Conservation (phyloP, 2,329 filamentous ascomycete genomes). For the Paraconiothyrium sp. region DNA sequence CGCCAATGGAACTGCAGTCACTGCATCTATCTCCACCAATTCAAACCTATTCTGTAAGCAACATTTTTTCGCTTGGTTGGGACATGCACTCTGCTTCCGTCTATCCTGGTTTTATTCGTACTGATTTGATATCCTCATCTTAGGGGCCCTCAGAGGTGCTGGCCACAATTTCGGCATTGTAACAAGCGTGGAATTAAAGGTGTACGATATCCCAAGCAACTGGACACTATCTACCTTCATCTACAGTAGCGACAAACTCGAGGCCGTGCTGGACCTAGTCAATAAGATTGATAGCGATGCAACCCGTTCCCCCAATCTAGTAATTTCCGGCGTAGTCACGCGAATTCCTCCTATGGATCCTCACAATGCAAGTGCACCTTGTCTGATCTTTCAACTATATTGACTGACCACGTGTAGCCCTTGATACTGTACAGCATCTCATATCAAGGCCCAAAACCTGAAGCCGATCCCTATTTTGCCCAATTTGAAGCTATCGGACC, state of each 20-base stretch:
- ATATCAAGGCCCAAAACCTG: constrained; percentile 28
- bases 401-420: constrained; percentile 17
- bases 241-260: constrained; percentile 17
- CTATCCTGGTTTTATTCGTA: background rate
- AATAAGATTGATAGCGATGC: constrained; percentile 20
- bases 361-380: constrained; percentile 22
- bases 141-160: constrained; percentile 46
- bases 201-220: constrained; percentile 16
- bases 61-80: background rate
- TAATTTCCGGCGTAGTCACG: constrained; percentile 21
- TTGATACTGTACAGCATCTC: constrained; percentile 27
- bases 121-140: background rate
- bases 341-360: constrained; percentile 26
- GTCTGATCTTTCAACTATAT: background rate
- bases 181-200: constrained; percentile 23
- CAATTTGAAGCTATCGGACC: constrained; percentile 30
- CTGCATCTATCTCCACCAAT: constrained; percentile 27
- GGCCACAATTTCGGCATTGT: constrained; percentile 52
- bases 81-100: background rate
- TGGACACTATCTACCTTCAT: constrained; percentile 20
- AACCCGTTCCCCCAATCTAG: constrained; percentile 21
- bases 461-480: constrained; percentile 26
- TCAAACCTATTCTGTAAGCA: constrained; percentile 1
- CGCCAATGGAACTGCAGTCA: constrained; percentile 23
- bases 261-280: constrained; percentile 15